Evolutionary conservation across 2,329 filamentous ascomycete species (phyloP), one percentile per base, ranked within the genome.

Genomic region (Aspergillus caelatus): DNA sequence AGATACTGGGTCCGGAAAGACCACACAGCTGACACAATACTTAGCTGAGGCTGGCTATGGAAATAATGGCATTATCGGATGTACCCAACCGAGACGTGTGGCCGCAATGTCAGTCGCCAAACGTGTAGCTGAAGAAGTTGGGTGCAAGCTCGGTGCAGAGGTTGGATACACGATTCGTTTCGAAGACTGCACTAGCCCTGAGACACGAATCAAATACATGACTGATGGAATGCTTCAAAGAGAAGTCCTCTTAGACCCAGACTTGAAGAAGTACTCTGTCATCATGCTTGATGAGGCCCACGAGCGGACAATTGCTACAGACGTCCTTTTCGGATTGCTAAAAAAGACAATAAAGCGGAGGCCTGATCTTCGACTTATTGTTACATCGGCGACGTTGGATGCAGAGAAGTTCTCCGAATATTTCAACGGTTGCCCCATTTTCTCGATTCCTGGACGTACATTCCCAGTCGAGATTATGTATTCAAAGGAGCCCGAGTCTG

Each of bases 231-330:
- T 98, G 92, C 86, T 99, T 76, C 89, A 97, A 80, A 88, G 95
- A 82, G 95, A 99, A 80, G 93, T 97, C 75, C 85, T 99, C 58
- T 86, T 97, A 69, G 95, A 99, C 75, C 91, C 94, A 0, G 91
- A 97, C 71, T 81, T 99, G 68, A 91, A 86, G 73, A 88, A 91
- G 68, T 99, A 99, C 75, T 96, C 93, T 0, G 93, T 95, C 65
- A 97, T 99, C 73, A 99, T 99, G 90, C 85, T 99, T 71, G 95
- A 99, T 76, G 95, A 99, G 76, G 95, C 95, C 4, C 95, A 99
- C 87, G 95, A 99, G 77, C 89, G 95, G 64, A 99, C 95, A 0
- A 96, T 99, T 70, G 88, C 94, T 0, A 99, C 95, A 0, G 95
- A 99, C 79, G 93, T 99, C 3, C 84, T 99, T 3, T 98, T 99